These are phyloP conservation scores for Rhodamnia rubescens DNA, from an alignment of 345 rosid genomes.

Conservation along the genomic window DNA sequence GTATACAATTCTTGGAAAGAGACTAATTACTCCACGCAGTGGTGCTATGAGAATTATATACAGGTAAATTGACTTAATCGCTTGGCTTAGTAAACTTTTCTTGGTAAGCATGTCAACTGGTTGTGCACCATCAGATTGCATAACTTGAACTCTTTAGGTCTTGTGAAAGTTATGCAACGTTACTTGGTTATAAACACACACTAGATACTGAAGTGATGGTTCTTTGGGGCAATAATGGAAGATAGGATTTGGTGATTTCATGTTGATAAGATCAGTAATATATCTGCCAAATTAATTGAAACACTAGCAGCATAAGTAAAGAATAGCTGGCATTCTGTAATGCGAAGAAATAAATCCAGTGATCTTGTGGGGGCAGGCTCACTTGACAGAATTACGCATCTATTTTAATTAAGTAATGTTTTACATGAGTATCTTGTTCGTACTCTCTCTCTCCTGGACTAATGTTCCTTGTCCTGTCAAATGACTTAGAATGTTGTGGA, in stretches of 20 bases:
- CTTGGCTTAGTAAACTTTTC: not conserved
- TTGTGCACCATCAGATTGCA: not conserved
- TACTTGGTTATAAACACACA: not conserved
- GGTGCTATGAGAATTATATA: slow-evolving; percentile 98
- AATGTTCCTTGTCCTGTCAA: not conserved
- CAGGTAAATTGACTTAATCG: slow-evolving; percentile 33
- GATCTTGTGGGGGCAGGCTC: not conserved
- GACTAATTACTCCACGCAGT: slow-evolving; percentile 88
- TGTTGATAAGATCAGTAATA: too few relatives aligned
- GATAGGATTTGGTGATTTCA: not conserved
- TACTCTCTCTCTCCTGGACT: not conserved
- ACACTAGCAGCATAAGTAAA: not conserved
- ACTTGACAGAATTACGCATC: not conserved
- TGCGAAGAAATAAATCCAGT: not conserved
- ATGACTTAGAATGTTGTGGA: not conserved
- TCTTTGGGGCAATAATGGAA: not conserved
- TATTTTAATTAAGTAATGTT: not conserved
- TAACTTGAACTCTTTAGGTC: not conserved
- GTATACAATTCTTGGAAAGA: slow-evolving; percentile 95
- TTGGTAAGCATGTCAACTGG: not conserved
- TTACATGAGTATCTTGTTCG: not conserved
- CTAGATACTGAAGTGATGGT: not conserved
- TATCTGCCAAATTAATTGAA: not conserved
- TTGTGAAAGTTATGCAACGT: not conserved
- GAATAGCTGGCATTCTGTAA: not conserved